A percentile compares a stretch with the other conserved stretches of the same genome.
Evolutionary conservation across 2,329 filamentous ascomycete genomes (phyloP).

Genomic region (Sporothrix variecibatus): DNA sequence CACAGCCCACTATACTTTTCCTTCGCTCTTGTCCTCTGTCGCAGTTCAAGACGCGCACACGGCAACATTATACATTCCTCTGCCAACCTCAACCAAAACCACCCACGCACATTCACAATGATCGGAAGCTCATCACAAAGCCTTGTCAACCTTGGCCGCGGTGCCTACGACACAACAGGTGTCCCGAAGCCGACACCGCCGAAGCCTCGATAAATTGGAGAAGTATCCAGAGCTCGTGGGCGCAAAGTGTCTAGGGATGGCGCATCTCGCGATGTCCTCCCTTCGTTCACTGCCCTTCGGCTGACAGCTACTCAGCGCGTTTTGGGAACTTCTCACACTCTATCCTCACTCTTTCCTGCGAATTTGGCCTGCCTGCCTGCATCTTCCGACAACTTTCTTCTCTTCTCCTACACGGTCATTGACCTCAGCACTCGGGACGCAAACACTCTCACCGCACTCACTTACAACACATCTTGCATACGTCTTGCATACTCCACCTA

Average conservation of each 20-base stretch:
- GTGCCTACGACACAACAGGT: conserved; percentile 43
- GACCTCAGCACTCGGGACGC: conserved; percentile 12
- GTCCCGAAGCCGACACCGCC: conserved; percentile 43
- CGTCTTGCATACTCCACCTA: conserved; percentile 21
- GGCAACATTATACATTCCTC: neutral
- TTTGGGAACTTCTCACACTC: neutral
- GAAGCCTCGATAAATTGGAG: conserved; percentile 38
- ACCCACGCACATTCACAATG: conserved; percentile 35
- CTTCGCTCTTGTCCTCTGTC: conserved; percentile 2
- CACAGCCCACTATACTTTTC: neutral
- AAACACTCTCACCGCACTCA: conserved; percentile 18
- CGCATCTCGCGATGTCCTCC: conserved; percentile 13
- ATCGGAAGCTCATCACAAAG: conserved; percentile 37
- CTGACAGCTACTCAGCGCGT: neutral
- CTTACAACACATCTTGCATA: conserved; percentile 26
- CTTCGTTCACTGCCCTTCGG: neutral
- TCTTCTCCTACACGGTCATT: no score
- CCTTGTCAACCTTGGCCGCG: conserved; percentile 40
- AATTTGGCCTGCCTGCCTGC: neutral
- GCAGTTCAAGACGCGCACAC: conserved; percentile 14
- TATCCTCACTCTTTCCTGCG: neutral
- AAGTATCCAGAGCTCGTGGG: neutral
- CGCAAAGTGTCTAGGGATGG: neutral
- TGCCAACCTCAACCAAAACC: neutral
- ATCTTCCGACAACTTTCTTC: neutral